Percentiles rank a stretch among this genome's conserved stretches.
Conservation (phyloP, 768 basidiomycete species). For the Pulveroboletus frians region DNA sequence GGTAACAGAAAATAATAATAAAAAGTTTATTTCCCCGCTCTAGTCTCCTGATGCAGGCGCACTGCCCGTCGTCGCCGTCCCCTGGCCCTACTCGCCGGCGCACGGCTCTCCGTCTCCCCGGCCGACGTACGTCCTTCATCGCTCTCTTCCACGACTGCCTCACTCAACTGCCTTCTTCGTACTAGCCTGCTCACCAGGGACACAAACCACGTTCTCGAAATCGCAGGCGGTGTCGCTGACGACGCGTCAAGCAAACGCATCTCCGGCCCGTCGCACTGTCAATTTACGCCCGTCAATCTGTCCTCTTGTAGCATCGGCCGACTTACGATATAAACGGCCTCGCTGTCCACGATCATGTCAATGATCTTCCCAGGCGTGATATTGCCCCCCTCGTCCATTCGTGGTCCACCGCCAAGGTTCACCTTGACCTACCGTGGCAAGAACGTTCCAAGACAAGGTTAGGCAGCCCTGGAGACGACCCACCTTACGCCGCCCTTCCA, state of each 20-base stretch:
- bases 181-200: slow-evolving; percentile 32
- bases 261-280: slow-evolving; percentile 57
- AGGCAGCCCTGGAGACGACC: slow-evolving; percentile 8
- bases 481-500: slow-evolving; percentile 67
- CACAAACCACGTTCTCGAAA: slow-evolving; percentile 69
- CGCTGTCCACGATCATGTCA: slow-evolving; percentile 79
- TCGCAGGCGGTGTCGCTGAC: slow-evolving; percentile 51
- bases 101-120: slow-evolving; percentile 20
- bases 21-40: slow-evolving; percentile 18
- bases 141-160: slow-evolving; percentile 29
- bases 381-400: slow-evolving; percentile 54
- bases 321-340: slow-evolving; percentile 71
- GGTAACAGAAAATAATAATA: neutral
- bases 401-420: slow-evolving; percentile 52
- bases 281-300: slow-evolving; percentile 7
- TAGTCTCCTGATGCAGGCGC: slow-evolving; percentile 35
- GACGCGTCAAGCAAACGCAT: slow-evolving; percentile 55
- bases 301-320: slow-evolving; percentile 9
- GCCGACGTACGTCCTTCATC: slow-evolving; percentile 43
- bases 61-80: slow-evolving; percentile 60
- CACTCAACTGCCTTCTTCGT: slow-evolving; percentile 17
- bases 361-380: slow-evolving; percentile 46
- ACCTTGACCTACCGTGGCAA: slow-evolving; percentile 57
- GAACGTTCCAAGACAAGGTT: slow-evolving; percentile 4
- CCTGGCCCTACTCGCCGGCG: slow-evolving; percentile 49